Conservation (phyloP, 2,329 filamentous ascomycete genomes). For the Kalaharituber pfeilii region DNA sequence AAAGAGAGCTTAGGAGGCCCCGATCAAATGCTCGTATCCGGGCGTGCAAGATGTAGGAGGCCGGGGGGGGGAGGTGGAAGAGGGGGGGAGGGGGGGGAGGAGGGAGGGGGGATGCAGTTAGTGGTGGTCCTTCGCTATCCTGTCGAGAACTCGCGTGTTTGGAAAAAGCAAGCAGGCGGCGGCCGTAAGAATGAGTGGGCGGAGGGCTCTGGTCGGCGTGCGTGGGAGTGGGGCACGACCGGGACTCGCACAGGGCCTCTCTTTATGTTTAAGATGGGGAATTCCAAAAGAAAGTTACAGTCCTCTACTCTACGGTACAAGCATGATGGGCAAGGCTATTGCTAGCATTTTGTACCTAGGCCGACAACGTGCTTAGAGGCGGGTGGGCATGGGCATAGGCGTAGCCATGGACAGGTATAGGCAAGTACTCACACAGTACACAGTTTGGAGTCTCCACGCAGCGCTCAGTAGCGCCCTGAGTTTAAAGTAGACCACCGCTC, state of each 20-base stretch:
- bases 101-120: neutral
- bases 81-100: neutral
- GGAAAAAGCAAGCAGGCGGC: neutral
- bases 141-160: neutral
- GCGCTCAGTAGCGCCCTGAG: too few species aligned
- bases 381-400: too few species aligned
- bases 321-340: too few species aligned
- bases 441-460: too few species aligned
- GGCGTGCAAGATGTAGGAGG: neutral
- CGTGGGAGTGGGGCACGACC: neutral
- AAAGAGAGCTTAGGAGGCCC: neutral
- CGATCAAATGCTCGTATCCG: neutral
- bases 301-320: too few species aligned
- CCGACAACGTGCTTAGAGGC: too few species aligned
- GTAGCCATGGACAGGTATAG: too few species aligned
- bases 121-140: neutral
- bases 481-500: too few species aligned
- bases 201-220: neutral
- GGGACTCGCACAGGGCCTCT: neutral
- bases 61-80: neutral
- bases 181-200: too few species aligned
- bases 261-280: neutral
- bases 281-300: neutral
- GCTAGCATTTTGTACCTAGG: too few species aligned
- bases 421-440: too few species aligned